These are phyloP conservation scores for Omphalotus guepiniiformis DNA, from an alignment of 768 basidiomycete genomes.

Conservation along the genomic window DNA sequence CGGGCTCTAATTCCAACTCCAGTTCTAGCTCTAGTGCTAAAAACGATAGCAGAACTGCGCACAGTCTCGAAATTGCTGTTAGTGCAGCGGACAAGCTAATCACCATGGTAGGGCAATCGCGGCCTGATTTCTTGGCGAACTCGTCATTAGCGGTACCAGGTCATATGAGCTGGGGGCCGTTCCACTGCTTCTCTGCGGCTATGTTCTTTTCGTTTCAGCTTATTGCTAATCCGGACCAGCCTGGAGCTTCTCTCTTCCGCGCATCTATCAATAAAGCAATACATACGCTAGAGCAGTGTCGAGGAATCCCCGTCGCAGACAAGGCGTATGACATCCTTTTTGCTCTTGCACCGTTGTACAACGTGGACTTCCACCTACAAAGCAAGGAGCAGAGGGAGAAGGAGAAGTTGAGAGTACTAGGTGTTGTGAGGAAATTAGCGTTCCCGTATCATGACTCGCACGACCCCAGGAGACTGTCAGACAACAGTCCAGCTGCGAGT, in stretches of 20 bases:
- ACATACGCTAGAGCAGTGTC: conserved; percentile 58
- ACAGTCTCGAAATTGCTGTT: conserved; percentile 71
- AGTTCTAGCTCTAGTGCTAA: conserved; percentile 29
- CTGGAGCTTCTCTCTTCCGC: conserved; percentile 73
- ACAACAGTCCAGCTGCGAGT: conserved; percentile 44
- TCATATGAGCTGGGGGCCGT: conserved; percentile 81
- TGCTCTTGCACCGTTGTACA: conserved; percentile 70
- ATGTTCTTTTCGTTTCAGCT: conserved; percentile 93
- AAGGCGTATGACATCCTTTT: conserved; percentile 69
- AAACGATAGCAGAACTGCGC: conserved; percentile 35
- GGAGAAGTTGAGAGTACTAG: conserved; percentile 55
- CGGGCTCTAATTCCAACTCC: conserved; percentile 11
- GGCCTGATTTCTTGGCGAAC: conserved; percentile 71
- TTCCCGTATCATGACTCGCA: conserved; percentile 78
- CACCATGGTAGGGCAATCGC: conserved; percentile 69
- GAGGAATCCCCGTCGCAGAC: conserved; percentile 65
- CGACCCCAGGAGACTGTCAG: conserved; percentile 44
- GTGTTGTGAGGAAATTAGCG: conserved; percentile 68
- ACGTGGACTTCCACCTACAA: conserved; percentile 53
- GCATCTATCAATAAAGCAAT: conserved; percentile 70
- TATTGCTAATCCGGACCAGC: conserved; percentile 75
- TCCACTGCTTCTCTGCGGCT: conserved; percentile 80
- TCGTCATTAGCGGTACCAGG: conserved; percentile 69
- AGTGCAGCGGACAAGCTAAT: conserved; percentile 75
- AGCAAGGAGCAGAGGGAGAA: conserved; percentile 50